Conservation (phyloP, 2,329 filamentous ascomycete genomes). For the Sordariomycetes sp. region DNA sequence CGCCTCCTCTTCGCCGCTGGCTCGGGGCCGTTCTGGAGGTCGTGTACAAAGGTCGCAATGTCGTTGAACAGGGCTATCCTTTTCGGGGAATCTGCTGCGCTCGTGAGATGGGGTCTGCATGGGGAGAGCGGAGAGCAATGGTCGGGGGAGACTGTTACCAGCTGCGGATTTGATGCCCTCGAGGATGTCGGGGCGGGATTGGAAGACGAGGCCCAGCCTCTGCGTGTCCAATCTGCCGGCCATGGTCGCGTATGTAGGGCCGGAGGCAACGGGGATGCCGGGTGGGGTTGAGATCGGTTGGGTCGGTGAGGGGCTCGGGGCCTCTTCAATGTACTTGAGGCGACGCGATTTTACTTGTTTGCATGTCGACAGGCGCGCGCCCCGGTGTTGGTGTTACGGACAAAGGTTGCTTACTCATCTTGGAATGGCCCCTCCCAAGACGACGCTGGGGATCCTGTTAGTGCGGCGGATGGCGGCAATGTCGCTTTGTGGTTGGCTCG, state of each 20-base stretch:
- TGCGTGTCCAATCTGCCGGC: constrained; percentile 31
- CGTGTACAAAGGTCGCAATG: constrained; percentile 36
- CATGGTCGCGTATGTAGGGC: constrained; percentile 17
- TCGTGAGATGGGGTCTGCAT: background rate
- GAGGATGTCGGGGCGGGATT: constrained; percentile 41
- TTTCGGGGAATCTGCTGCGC: constrained; percentile 32
- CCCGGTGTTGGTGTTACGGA: background rate
- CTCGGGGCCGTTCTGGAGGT: constrained; percentile 24
- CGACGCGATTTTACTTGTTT: background rate
- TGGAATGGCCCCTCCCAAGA: background rate
- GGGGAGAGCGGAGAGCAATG: background rate
- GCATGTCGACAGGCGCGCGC: background rate
- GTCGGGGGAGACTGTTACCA: constrained; percentile 23
- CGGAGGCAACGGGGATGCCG: background rate
- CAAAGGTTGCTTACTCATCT: background rate
- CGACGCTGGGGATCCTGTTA: background rate
- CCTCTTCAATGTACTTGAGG: background rate
- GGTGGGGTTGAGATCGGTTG: background rate
- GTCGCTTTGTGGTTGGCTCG: background rate
- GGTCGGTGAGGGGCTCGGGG: background rate
- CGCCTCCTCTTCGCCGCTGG: constrained; percentile 38
- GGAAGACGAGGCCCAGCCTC: constrained; percentile 37
- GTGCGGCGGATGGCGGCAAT: background rate
- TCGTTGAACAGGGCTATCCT: constrained; percentile 41
- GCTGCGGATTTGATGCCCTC: constrained; percentile 37